Conservation (phyloP, 192 early-diverging fungal genomes). For the Backusella mclennaniae region DNA sequence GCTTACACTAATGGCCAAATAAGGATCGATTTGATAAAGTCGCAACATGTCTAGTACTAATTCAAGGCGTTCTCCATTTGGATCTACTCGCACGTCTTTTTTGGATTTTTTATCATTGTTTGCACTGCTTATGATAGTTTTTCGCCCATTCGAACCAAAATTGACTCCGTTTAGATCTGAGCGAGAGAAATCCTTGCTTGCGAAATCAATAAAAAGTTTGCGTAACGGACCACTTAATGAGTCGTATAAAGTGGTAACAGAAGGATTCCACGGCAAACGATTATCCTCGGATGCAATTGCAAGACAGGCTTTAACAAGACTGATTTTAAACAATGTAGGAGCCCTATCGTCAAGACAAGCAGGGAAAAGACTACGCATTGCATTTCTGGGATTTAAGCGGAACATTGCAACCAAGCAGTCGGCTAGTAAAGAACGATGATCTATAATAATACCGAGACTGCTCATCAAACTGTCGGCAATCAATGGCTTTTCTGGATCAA, state of each 20-base stretch:
- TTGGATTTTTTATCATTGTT: slow-evolving; percentile 47
- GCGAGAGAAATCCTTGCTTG: slow-evolving; percentile 35
- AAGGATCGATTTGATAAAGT: slow-evolving; percentile 73
- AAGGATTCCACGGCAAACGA: slow-evolving; percentile 70
- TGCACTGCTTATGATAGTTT: slow-evolving; percentile 29
- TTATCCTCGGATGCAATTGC: slow-evolving; percentile 66
- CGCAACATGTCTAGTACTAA: slow-evolving; percentile 76
- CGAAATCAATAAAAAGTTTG: slow-evolving; percentile 60
- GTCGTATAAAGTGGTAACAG: slow-evolving; percentile 50
- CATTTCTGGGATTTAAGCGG: slow-evolving; percentile 72
- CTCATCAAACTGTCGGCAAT: slow-evolving; percentile 34
- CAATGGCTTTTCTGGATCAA: slow-evolving; percentile 52
- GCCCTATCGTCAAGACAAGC: slow-evolving; percentile 65
- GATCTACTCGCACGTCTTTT: slow-evolving; percentile 40
- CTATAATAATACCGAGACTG: slow-evolving; percentile 57
- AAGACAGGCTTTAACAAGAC: slow-evolving; percentile 75
- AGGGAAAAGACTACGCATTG: slow-evolving; percentile 71
- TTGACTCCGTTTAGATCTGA: slow-evolving; percentile 20
- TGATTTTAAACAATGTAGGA: slow-evolving; percentile 76
- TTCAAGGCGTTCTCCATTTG: slow-evolving; percentile 73
- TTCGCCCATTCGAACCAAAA: slow-evolving; percentile 17
- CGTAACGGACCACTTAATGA: slow-evolving; percentile 61
- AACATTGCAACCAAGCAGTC: slow-evolving; percentile 76
- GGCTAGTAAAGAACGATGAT: slow-evolving; percentile 70
- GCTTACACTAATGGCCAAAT: slow-evolving; percentile 69